Percentiles rank a stretch among this genome's conserved stretches.
Conservation (phyloP, 2,329 filamentous ascomycete species). For the Trichoderma harzianum region DNA sequence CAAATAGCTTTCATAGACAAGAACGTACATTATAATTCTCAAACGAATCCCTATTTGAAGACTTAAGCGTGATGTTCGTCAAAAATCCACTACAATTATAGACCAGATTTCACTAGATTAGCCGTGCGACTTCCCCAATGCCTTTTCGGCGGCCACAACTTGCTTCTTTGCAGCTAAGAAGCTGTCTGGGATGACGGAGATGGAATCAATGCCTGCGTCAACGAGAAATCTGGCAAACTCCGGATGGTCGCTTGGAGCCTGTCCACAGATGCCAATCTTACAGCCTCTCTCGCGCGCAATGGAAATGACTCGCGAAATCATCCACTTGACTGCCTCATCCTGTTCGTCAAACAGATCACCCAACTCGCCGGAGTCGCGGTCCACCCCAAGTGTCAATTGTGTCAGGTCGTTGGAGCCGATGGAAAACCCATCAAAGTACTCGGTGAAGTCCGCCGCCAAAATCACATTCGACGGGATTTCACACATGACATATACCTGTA, state of each 20-base stretch:
- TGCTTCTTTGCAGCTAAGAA: slow-evolving; percentile 36
- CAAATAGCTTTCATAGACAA: background rate
- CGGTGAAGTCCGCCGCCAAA: slow-evolving; percentile 33
- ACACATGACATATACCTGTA: slow-evolving; percentile 41
- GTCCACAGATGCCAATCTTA: slow-evolving; percentile 39
- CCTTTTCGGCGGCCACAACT: slow-evolving; percentile 18
- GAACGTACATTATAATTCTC: background rate
- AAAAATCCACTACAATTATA: background rate
- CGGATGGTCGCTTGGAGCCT: slow-evolving; percentile 39
- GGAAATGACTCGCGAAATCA: slow-evolving; percentile 34
- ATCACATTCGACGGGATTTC: slow-evolving; percentile 42
- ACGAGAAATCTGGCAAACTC: slow-evolving; percentile 37
- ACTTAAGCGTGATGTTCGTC: background rate
- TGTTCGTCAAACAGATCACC: slow-evolving; percentile 38
- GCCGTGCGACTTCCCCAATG: background rate
- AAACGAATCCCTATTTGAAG: background rate
- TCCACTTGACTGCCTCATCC: slow-evolving; percentile 39
- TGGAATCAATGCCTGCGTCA: slow-evolving; percentile 35
- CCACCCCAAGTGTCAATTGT: slow-evolving; percentile 38
- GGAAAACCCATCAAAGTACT: slow-evolving; percentile 40
- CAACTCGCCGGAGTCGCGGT: slow-evolving; percentile 37
- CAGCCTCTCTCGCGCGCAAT: slow-evolving; percentile 30
- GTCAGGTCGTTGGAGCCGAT: slow-evolving; percentile 42
- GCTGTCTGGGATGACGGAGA: slow-evolving; percentile 40
- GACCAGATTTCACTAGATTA: background rate